These are phyloP conservation scores for Fusarium napiforme DNA, from an alignment of 2,329 filamentous ascomycete species.

Conservation along the genomic window DNA sequence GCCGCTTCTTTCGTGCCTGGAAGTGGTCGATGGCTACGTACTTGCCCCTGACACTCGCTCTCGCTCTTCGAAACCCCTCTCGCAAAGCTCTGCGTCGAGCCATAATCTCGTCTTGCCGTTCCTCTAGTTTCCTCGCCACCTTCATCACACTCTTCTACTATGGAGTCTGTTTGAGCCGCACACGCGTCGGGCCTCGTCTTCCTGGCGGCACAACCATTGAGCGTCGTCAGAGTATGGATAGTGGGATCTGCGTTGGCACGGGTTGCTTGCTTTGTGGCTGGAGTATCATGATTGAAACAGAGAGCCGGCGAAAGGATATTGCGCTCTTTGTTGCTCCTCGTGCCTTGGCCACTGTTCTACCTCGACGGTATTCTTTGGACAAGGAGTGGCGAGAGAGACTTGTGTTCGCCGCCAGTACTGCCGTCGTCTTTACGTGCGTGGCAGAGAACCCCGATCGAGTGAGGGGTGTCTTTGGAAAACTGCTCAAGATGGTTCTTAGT, in stretches of 20 bases:
- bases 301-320: constrained; percentile 75
- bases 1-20: constrained; percentile 76
- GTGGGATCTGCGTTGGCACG: constrained; percentile 74
- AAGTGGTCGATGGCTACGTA: constrained; percentile 81
- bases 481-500: constrained; percentile 64
- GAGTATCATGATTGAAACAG: constrained; percentile 80
- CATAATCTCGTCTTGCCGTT: constrained; percentile 71
- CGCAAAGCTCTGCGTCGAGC: constrained; percentile 61
- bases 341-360: constrained; percentile 79
- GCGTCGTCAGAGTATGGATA: constrained; percentile 64
- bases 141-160: constrained; percentile 89
- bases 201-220: constrained; percentile 62
- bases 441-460: constrained; percentile 71
- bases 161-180: constrained; percentile 81
- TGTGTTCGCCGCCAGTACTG: constrained; percentile 74
- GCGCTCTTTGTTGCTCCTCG: constrained; percentile 83
- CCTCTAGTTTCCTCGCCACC: constrained; percentile 79
- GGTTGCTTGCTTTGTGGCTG: constrained; percentile 83
- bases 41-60: constrained; percentile 76
- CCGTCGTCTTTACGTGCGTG: constrained; percentile 75
- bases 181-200: constrained; percentile 75
- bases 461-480: constrained; percentile 73
- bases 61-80: constrained; percentile 64
- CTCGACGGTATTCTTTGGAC: constrained; percentile 71
- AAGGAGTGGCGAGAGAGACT: constrained; percentile 75